Base-by-base conservation (phyloP, 1,284 basidiomycete species). In the Anthracocystis panici-leucophaei region DNA sequence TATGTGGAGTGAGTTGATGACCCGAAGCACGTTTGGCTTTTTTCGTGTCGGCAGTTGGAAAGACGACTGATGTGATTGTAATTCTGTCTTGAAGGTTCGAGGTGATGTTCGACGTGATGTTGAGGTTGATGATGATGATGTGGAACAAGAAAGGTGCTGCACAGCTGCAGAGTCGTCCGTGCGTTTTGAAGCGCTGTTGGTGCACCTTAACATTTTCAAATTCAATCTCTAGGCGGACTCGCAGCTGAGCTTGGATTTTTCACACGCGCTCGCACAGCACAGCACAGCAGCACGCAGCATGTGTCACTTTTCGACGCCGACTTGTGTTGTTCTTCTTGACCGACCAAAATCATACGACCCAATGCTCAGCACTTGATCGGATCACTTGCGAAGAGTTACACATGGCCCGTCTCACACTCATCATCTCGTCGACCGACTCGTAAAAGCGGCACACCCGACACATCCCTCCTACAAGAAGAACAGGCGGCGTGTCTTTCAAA, bases 301-400 rank as follows among this genome's bases (percentile, higher is more conserved):
- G 50, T 52, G 50, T 27, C 35, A 40, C 51, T 52, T 41, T 51
- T 35, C 16, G 10, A 38, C 12, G 35, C 35, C 35, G 14, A 38
- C 35, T 38, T 16, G n/a, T 40, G 33, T 38, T 21, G 23, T 52
- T 52, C 51, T 52, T 38, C 38, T 27, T 23, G 49, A 6, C 49
- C 35, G 16, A 49, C 18, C 33, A 38, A 40, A 52, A 52, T 52
- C 55, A 31, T 57, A 57, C 55, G 55, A 57, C 55, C 14, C 55
- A 40, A 40, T 57, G 29, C 27, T n/a, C 12, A 50, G 2, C 21
- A 21, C 29, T 14, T 49, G 14, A 31, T 23, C 10, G n/a, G 20
- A 6, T 20, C 49, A 21, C 31, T n/a, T 48, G 29, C 41, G 46
- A 48, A 25, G 9, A 18, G 12, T 6, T 29, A 16, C 12, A 41